A percentile compares a stretch with the other conserved stretches of the same genome.
Conservation (phyloP, 148 eudicot genomes). For the Fallopia convolvulus region DNA sequence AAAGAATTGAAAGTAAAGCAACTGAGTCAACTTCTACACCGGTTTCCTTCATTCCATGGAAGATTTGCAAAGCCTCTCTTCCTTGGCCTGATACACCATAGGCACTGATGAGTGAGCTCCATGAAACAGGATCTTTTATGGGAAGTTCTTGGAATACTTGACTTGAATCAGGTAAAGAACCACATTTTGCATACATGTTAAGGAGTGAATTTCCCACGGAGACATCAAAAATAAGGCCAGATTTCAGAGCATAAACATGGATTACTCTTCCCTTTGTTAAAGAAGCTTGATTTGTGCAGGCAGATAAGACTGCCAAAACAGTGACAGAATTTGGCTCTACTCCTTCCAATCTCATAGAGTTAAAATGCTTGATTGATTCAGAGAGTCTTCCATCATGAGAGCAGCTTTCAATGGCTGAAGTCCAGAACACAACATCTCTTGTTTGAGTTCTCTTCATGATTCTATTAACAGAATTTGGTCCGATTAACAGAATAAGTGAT, state of each 20-base stretch:
- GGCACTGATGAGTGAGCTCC: constrained; percentile 33
- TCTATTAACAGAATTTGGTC: constrained; percentile 11
- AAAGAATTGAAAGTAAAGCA: constrained; percentile 31
- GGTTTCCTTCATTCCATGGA: constrained; percentile 25
- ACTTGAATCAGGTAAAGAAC: constrained; percentile 23
- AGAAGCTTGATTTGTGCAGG: constrained; percentile 27
- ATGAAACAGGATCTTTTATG: constrained; percentile 26
- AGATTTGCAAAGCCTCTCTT: constrained; percentile 24
- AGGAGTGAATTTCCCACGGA: constrained; percentile 33
- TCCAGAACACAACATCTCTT: constrained; percentile 45
- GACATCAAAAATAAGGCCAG: constrained; percentile 18
- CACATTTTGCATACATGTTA: constrained; percentile 45
- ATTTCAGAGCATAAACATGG: constrained; percentile 28
- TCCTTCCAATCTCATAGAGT: constrained; percentile 32
- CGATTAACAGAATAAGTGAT: constrained; percentile 30
- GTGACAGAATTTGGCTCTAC: constrained; percentile 35
- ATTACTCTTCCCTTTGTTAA: constrained; percentile 24
- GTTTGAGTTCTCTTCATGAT: constrained; percentile 22
- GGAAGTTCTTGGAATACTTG: constrained; percentile 25
- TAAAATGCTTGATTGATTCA: constrained; percentile 28
- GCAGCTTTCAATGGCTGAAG: constrained; percentile 31
- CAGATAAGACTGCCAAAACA: constrained; percentile 31
- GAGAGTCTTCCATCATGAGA: constrained; percentile 18
- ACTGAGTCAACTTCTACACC: constrained; percentile 28
- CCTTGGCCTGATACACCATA: constrained; percentile 37